Percentiles rank a stretch among this genome's conserved stretches.
These are phyloP conservation scores for Alternaria arbusti DNA, from an alignment of 2,329 filamentous ascomycete genomes.

Conservation along the genomic window DNA sequence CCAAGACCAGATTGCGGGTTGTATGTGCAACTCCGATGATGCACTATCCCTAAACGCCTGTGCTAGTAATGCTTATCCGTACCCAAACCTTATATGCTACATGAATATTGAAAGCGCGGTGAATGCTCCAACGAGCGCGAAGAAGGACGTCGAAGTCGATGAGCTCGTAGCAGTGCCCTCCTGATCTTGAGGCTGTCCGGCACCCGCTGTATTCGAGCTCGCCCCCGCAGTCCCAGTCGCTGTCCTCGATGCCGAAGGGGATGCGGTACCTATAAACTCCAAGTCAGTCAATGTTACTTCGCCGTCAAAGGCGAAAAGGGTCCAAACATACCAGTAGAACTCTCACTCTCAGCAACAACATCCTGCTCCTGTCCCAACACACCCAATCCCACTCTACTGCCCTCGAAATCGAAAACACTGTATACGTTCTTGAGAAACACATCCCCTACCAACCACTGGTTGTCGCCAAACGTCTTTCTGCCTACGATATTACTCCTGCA, in stretches of 20 bases:
- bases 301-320: neutral
- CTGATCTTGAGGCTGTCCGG: conserved; percentile 4
- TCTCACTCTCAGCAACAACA: neutral
- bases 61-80: neutral
- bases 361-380: conserved; percentile 24
- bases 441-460: conserved; percentile 81
- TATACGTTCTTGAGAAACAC: conserved; percentile 92
- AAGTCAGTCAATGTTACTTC: neutral
- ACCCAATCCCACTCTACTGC: conserved; percentile 64
- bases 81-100: neutral
- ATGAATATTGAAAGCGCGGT: conserved; percentile 2
- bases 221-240: neutral
- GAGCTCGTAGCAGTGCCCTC: neutral
- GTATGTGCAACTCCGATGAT: neutral
- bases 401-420: conserved; percentile 79
- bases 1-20: neutral
- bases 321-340: conserved; percentile 7
- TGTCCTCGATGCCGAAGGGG: conserved; percentile 1
- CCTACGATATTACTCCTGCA: conserved; percentile 77
- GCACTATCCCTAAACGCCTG: neutral
- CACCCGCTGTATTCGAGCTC: neutral
- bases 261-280: neutral
- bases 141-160: neutral
- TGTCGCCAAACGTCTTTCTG: conserved; percentile 66
- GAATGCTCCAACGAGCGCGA: neutral